Evolutionary conservation across 805 yeast genomes (phyloP), one percentile per base, ranked within the genome.

Genomic region (Starmerella tilneyi): DNA sequence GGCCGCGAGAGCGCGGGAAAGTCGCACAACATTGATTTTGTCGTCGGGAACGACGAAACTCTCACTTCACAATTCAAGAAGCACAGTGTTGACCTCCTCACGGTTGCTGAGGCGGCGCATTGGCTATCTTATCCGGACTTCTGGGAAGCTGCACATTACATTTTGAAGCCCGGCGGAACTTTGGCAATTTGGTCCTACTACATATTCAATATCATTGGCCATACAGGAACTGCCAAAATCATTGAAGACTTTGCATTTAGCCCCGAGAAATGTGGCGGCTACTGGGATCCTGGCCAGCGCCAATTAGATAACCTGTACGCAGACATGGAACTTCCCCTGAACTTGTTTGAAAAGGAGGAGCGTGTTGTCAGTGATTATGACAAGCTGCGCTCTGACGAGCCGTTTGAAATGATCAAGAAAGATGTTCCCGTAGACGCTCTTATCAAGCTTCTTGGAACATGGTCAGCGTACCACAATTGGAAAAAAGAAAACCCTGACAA

Each of bases 261-360:
- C 8, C 73, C 72, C 38, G 58, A 59, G 13, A 45, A 51, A 27
- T 48, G 63, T 41, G 67, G 82, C 0, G 76, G 79, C 0, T 75
- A 76, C 57, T 88, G 96, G 96, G 81, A 82, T 54, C 89, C 94
- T 0, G 96, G 96, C 0, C 68, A 94, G 43, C 41, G 58, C 6
- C 65, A 72, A n/a, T 61, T 88, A 28, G 65, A 78, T 43, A 51
- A 64, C 9, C 56, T 70, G 49, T 69, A 73, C 52, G 57, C 54
- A 9, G 73, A 66, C n/a, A 66, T 78, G 3, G 60, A 64, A 32
- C 54, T 72, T 3, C 77, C 81, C 3, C 29, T 50, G 0, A 66
- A 62, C 2, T 49, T 58, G 15, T 82, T 70, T 56, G 52, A 58
- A 1, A 71, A 77, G 47, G 51, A 57, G 30, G 58, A 40, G 19